phyloP scores from a whole-genome alignment of 2,329 filamentous ascomycete species.

The Camillea tinctor region DNA sequence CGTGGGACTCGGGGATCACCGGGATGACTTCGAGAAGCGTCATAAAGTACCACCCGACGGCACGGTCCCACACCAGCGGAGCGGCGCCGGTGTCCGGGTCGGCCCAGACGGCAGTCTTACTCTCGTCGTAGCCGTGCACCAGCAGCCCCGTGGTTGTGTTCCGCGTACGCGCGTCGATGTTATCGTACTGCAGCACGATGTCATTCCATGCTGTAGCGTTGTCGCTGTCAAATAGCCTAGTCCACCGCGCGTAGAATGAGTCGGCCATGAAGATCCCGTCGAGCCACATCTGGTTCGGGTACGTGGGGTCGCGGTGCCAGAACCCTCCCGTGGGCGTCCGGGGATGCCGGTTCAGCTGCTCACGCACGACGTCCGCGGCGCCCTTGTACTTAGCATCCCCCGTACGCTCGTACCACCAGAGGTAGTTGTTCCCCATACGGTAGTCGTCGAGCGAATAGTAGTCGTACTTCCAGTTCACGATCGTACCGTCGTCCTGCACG shows the following conservation, averaged over 20 bases:
- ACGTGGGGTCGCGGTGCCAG: slow-evolving; percentile 48
- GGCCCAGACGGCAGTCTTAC: slow-evolving; percentile 47
- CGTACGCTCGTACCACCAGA: slow-evolving; percentile 48
- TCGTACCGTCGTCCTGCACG: slow-evolving; percentile 45
- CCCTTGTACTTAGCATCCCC: slow-evolving; percentile 47
- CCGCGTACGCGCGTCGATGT: slow-evolving; percentile 41
- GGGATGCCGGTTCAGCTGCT: slow-evolving; percentile 47
- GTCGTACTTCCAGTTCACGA: slow-evolving; percentile 44
- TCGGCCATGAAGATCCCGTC: slow-evolving; percentile 55
- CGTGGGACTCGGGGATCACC: slow-evolving; percentile 37
- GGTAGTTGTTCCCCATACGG: slow-evolving; percentile 51
- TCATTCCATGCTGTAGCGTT: slow-evolving; percentile 45
- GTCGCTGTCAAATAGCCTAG: slow-evolving; percentile 35
- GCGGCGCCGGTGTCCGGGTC: slow-evolving; percentile 45
- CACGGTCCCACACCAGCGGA: slow-evolving; percentile 50
- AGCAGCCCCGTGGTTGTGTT: slow-evolving; percentile 41
- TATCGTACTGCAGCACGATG: slow-evolving; percentile 41
- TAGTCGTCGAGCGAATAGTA: slow-evolving; percentile 53
- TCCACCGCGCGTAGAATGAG: slow-evolving; percentile 43
- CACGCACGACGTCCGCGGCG: slow-evolving; percentile 46
- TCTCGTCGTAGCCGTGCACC: slow-evolving; percentile 52
- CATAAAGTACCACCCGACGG: slow-evolving; percentile 50
- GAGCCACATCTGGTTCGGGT: slow-evolving; percentile 53
- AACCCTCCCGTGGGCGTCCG: slow-evolving; percentile 51
- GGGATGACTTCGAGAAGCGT: slow-evolving; percentile 48